A percentile compares a stretch with the other conserved stretches of the same genome.
phyloP scores from a whole-genome alignment of 148 eudicot genomes.

The Gaultheria prostrata region DNA sequence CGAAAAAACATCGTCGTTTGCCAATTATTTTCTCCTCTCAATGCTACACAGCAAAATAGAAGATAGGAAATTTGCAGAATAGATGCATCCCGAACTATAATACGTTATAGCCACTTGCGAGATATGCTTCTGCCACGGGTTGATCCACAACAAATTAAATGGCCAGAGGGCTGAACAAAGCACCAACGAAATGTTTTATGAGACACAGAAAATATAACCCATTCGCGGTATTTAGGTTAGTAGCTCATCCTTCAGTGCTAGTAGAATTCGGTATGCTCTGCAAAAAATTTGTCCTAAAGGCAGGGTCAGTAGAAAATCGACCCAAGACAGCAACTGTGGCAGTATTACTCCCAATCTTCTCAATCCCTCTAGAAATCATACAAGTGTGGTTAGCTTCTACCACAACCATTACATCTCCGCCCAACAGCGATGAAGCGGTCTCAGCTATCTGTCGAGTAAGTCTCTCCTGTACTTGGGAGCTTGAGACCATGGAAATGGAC shows the following conservation, averaged over 20 bases:
- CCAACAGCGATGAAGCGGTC: slow-evolving; percentile 62
- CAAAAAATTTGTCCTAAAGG: slow-evolving; percentile 61
- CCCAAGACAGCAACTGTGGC: slow-evolving; percentile 87
- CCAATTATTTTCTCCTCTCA: background rate
- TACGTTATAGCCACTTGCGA: background rate
- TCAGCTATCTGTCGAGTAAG: slow-evolving; percentile 88
- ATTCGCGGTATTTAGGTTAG: background rate
- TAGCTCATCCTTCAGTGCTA: slow-evolving; percentile 22
- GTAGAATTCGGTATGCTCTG: slow-evolving; percentile 48
- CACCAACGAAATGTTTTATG: background rate
- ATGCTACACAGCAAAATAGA: slow-evolving; percentile 8
- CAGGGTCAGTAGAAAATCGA: slow-evolving; percentile 70
- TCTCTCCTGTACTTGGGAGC: slow-evolving; percentile 94
- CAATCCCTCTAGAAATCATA: slow-evolving; percentile 91
- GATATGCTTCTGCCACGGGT: background rate
- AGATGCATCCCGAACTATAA: background rate
- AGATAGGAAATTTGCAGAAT: background rate
- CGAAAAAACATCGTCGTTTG: background rate
- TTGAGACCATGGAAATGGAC: slow-evolving; percentile 86
- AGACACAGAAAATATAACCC: background rate
- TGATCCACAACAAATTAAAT: background rate
- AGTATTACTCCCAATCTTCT: slow-evolving; percentile 87
- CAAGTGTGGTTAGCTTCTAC: slow-evolving; percentile 92
- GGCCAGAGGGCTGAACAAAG: background rate
- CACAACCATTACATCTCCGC: slow-evolving; percentile 80